A percentile compares a stretch with the other conserved stretches of the same genome.
phyloP scores from a whole-genome alignment of 2,329 filamentous ascomycete genomes.

The Aulographum hederae region DNA sequence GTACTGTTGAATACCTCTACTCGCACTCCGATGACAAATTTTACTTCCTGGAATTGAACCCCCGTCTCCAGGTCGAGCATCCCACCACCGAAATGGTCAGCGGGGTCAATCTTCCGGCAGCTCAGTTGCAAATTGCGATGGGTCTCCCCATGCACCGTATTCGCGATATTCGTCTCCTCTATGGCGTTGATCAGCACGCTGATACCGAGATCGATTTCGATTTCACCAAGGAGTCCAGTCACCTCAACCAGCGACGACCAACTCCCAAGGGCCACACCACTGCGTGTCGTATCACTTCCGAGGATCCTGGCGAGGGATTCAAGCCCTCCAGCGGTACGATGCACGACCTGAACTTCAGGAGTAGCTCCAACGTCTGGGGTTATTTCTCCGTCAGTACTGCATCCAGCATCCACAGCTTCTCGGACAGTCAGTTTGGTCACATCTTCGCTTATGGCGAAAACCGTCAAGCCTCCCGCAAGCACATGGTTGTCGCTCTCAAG shows the following conservation, averaged over 20 bases:
- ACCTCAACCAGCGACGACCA: constrained; percentile 71
- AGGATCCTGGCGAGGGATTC: constrained; percentile 97
- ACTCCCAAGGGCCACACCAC: constrained; percentile 94
- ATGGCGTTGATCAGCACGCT: constrained; percentile 83
- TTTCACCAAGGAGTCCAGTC: constrained; percentile 73
- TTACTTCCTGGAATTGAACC: constrained; percentile 97
- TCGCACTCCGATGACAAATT: constrained; percentile 97
- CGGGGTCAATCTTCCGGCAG: constrained; percentile 90
- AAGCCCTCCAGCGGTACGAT: constrained; percentile 98
- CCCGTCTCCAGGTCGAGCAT: constrained; percentile 97
- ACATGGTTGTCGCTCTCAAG: constrained; percentile 98
- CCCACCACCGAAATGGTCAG: constrained; percentile 99
- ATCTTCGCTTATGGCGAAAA: constrained; percentile 99
- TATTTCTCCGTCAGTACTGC: constrained; percentile 98
- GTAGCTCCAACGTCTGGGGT: constrained; percentile 98
- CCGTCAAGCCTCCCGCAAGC: constrained; percentile 85
- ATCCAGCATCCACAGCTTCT: constrained; percentile 97
- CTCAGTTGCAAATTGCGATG: constrained; percentile 98
- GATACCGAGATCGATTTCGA: constrained; percentile 86
- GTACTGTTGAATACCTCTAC: constrained; percentile 98
- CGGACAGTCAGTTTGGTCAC: constrained; percentile 96
- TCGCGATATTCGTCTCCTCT: constrained; percentile 86
- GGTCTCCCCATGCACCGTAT: constrained; percentile 91
- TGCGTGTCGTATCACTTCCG: constrained; percentile 95
- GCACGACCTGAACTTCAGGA: constrained; percentile 97